Conservation (phyloP, 1,284 basidiomycete species). For the Cryptococcus depauperatus region DNA sequence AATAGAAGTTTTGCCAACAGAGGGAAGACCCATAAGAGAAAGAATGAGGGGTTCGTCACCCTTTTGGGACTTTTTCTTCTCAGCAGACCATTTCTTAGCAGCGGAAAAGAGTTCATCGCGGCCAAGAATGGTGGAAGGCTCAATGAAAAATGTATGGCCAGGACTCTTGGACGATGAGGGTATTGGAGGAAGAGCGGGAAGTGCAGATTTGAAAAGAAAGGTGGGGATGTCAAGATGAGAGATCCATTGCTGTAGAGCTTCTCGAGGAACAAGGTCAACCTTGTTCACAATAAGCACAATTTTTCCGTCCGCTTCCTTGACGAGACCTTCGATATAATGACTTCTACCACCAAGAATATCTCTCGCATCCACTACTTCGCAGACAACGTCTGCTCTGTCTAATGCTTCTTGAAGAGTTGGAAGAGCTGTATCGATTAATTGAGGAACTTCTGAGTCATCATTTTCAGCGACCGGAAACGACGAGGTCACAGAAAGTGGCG, state of each 20-base stretch:
- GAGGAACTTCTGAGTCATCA: conserved; percentile 45
- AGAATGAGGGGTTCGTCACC: conserved; percentile 48
- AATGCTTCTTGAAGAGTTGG: conserved; percentile 63
- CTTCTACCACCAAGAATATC: conserved; percentile 69
- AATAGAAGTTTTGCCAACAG: conserved; percentile 74
- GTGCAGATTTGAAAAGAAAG: conserved; percentile 68
- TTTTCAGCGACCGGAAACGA: conserved; percentile 6
- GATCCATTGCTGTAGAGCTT: conserved; percentile 71
- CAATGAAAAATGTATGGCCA: conserved; percentile 22
- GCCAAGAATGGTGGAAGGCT: conserved; percentile 20
- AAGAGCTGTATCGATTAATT: conserved; percentile 61
- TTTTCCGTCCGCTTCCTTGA: conserved; percentile 38
- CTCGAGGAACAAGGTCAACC: conserved; percentile 76
- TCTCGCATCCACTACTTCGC: conserved; percentile 77
- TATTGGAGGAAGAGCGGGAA: conserved; percentile 47
- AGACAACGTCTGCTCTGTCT: conserved; percentile 71
- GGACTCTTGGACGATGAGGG: conserved; percentile 37
- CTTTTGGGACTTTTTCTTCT: conserved; percentile 15
- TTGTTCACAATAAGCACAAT: conserved; percentile 75
- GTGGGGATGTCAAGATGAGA: conserved; percentile 62
- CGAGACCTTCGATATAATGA: conserved; percentile 56
- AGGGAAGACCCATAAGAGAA: conserved; percentile 61
- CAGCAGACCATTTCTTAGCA: conserved; percentile 19
- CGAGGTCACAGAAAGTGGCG: conserved; percentile 10
- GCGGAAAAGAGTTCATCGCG: conserved; percentile 22